A percentile compares a stretch with the other conserved stretches of the same genome.
phyloP scores from a whole-genome alignment of 2,329 filamentous ascomycete species.

The Trichoderma aggressivum region DNA sequence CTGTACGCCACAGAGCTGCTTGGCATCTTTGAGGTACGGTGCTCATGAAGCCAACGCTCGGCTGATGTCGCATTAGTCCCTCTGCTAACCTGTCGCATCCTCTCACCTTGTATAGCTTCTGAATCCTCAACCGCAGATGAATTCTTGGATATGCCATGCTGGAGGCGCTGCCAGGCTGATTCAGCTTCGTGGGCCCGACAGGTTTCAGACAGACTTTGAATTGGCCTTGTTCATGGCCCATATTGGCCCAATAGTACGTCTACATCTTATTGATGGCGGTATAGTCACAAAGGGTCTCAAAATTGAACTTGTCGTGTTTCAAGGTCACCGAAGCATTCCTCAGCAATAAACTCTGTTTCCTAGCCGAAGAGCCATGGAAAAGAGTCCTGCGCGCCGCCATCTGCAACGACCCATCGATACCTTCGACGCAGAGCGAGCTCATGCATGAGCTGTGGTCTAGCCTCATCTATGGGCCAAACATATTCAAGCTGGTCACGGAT shows the following conservation, averaged over 20 bases:
- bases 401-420: background rate
- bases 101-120: background rate
- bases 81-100: background rate
- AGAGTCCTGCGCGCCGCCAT: background rate
- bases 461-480: background rate
- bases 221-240: slow-evolving; percentile 1
- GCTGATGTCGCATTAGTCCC: too few relatives aligned
- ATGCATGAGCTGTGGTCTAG: background rate
- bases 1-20: background rate
- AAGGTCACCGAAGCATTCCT: slow-evolving; percentile 1
- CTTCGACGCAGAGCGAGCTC: background rate
- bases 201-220: slow-evolving; percentile 2
- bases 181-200: background rate
- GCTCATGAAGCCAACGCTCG: background rate
- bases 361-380: background rate
- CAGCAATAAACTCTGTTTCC: background rate
- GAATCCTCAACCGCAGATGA: background rate
- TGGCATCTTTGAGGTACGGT: background rate
- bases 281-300: background rate
- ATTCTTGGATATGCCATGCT: background rate
- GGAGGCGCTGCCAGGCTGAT: background rate
- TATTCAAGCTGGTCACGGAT: background rate
- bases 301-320: background rate
- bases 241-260: background rate
- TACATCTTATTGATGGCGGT: too few relatives aligned